Evolutionary conservation across 371 early-diverging fungal species (phyloP).

Genomic region (Mucor piriformis): DNA sequence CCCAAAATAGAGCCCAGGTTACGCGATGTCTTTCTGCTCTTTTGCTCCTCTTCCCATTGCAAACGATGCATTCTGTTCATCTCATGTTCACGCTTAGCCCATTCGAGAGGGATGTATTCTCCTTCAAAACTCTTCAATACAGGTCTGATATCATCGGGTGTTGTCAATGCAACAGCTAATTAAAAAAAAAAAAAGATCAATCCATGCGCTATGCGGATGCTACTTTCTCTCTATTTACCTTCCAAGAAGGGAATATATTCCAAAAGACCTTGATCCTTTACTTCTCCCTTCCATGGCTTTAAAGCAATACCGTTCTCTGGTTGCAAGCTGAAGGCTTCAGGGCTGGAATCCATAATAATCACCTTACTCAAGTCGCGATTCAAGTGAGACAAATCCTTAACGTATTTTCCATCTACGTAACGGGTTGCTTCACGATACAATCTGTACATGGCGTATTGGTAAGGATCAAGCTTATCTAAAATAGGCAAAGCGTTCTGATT

Average conservation of each 20-base stretch:
- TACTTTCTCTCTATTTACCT: slow-evolving; percentile 58
- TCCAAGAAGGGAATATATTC: slow-evolving; percentile 92
- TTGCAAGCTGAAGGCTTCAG: slow-evolving; percentile 79
- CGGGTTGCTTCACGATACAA: slow-evolving; percentile 90
- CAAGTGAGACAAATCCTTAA: slow-evolving; percentile 90
- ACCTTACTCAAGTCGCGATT: slow-evolving; percentile 94
- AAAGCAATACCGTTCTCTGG: slow-evolving; percentile 89
- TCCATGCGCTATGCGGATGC: too few species aligned
- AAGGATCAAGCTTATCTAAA: slow-evolving; percentile 88
- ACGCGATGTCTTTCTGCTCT: slow-evolving; percentile 48
- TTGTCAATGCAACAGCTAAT: slow-evolving; percentile 70
- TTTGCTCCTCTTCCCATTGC: slow-evolving; percentile 77
- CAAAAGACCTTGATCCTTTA: slow-evolving; percentile 79
- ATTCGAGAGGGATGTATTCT: slow-evolving; percentile 71
- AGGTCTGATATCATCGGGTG: slow-evolving; percentile 76
- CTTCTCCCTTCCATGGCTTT: slow-evolving; percentile 87
- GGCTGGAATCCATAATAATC: slow-evolving; percentile 90
- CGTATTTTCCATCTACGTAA: slow-evolving; percentile 81
- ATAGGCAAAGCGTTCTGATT: slow-evolving; percentile 85
- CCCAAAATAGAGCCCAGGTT: slow-evolving; percentile 50
- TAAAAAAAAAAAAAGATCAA: too few species aligned
- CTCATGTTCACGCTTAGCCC: slow-evolving; percentile 71
- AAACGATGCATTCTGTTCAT: slow-evolving; percentile 62
- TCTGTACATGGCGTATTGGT: slow-evolving; percentile 81
- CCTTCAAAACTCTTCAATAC: slow-evolving; percentile 71